phyloP scores from a whole-genome alignment of 2,329 filamentous ascomycete genomes.

The Aureobasidium mangrovei region DNA sequence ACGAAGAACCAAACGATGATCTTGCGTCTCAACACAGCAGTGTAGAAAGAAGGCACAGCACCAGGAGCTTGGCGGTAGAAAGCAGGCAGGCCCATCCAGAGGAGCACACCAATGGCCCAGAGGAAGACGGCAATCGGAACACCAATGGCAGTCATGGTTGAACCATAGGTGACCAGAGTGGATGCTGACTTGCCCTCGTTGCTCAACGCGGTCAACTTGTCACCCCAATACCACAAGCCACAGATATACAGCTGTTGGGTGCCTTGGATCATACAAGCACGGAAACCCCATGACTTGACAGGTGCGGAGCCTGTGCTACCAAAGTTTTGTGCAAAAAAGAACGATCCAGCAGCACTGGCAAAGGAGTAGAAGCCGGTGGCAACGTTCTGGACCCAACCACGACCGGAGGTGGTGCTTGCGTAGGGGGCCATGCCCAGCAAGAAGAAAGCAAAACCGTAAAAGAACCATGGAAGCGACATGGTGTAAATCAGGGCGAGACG shows the following conservation, averaged over 20 bases:
- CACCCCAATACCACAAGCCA: constrained; percentile 59
- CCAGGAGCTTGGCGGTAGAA: constrained; percentile 59
- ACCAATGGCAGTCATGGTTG: constrained; percentile 40
- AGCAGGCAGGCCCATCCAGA: constrained; percentile 55
- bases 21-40: constrained; percentile 51
- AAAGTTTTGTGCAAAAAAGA: constrained; percentile 61
- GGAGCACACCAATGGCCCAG: constrained; percentile 46
- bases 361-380: constrained; percentile 54
- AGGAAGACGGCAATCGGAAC: constrained; percentile 50
- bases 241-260: constrained; percentile 59
- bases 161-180: constrained; percentile 18
- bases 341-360: constrained; percentile 53
- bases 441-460: constrained; percentile 56
- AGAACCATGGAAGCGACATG: constrained; percentile 52
- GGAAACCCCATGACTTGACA: constrained; percentile 57
- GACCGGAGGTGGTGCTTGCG: constrained; percentile 29
- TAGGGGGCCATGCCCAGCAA: constrained; percentile 56
- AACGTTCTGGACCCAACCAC: constrained; percentile 51
- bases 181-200: constrained; percentile 31
- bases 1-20: constrained; percentile 60
- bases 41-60: constrained; percentile 57
- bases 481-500: constrained; percentile 48
- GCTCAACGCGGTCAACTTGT: constrained; percentile 41
- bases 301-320: constrained; percentile 46
- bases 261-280: constrained; percentile 57